These are phyloP conservation scores for Claviceps sp. DNA, from an alignment of 2,329 filamentous ascomycete species.

Conservation along the genomic window DNA sequence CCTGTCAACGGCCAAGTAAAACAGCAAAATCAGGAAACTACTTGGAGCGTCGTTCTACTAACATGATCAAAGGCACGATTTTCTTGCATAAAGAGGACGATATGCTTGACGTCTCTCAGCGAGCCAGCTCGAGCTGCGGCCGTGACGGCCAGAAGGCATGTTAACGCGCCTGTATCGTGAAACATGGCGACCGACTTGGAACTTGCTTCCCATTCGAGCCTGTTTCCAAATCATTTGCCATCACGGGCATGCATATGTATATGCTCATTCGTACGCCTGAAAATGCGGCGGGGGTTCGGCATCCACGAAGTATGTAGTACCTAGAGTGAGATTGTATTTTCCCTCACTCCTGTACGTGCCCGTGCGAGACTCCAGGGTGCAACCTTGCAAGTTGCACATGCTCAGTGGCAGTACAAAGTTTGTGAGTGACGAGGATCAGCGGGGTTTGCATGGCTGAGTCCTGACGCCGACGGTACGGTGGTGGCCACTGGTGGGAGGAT, in stretches of 20 bases:
- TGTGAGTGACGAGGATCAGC: too few species aligned
- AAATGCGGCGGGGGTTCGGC: background rate
- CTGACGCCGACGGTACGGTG: too few species aligned
- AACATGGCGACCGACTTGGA: background rate
- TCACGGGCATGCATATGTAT: background rate
- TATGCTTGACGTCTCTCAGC: slow-evolving; percentile 39
- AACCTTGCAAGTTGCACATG: too few species aligned
- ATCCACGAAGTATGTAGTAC: background rate
- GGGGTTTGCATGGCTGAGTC: background rate
- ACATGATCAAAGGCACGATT: slow-evolving; percentile 21
- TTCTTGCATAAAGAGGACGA: slow-evolving; percentile 44
- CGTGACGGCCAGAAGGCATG: slow-evolving; percentile 9
- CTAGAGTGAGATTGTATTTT: background rate
- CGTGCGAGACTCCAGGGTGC: background rate
- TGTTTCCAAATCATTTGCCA: background rate
- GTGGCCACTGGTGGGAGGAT: too few species aligned
- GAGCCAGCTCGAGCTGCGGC: slow-evolving; percentile 20
- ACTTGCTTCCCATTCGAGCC: background rate
- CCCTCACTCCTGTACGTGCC: background rate
- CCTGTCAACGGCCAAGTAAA: background rate
- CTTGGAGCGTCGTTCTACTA: slow-evolving; percentile 2
- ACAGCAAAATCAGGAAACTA: too few species aligned
- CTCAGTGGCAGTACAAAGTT: too few species aligned
- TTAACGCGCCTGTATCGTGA: background rate
- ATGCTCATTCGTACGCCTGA: background rate